Conservation (phyloP, 2,329 filamentous ascomycete genomes). For the Neopestalotiopsis sp. region DNA sequence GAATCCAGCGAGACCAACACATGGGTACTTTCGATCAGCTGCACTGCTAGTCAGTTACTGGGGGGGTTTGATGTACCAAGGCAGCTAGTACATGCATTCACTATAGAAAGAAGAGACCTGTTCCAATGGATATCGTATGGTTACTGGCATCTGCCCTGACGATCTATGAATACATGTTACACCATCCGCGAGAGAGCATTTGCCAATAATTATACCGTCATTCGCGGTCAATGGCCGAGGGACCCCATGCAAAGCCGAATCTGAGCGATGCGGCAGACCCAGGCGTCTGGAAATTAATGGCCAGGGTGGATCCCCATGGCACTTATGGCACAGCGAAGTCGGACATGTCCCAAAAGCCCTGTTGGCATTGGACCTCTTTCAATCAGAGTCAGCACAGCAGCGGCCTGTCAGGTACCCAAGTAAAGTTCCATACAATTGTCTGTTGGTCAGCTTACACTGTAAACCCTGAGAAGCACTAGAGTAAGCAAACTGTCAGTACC, state of each 20-base stretch:
- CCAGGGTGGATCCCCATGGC: neutral
- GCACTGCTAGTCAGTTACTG: no score
- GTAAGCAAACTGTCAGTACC: neutral
- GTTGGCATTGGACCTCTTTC: no score
- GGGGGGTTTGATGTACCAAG: no score
- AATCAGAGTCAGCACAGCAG: neutral
- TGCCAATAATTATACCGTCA: neutral
- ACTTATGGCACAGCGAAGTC: neutral
- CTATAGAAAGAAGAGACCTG: no score
- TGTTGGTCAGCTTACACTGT: neutral
- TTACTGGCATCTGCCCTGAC: no score
- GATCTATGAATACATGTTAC: no score
- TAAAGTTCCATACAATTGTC: neutral
- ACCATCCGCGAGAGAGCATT: neutral
- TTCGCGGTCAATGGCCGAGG: neutral
- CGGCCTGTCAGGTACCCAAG: neutral
- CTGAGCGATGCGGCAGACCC: constrained; percentile 1
- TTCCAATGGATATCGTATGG: no score
- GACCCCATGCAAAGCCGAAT: neutral
- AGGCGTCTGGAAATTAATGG: neutral
- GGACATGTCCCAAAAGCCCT: constrained; percentile 3
- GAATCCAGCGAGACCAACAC: no score
- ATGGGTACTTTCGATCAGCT: no score
- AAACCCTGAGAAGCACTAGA: neutral
- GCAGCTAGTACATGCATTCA: no score